Percentiles rank a stretch among this genome's conserved stretches.
Conservation (phyloP, 2,329 filamentous ascomycete genomes). For the Fusarium pseudocircinatum region DNA sequence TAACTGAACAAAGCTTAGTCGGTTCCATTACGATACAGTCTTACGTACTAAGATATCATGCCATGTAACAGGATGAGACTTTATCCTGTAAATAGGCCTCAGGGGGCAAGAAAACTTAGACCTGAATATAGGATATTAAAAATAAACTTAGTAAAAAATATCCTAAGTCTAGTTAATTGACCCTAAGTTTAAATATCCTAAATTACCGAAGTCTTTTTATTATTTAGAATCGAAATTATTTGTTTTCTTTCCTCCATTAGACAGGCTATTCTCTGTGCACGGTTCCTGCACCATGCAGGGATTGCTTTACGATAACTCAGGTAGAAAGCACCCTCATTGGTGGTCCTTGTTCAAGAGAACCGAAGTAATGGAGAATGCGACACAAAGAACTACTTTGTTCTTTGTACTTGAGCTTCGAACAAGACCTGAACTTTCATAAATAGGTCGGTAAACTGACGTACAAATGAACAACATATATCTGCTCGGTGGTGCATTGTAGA, state of each 20-base stretch:
- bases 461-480: too few relatives aligned
- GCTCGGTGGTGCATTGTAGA: not conserved
- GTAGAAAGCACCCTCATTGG: accelerated
- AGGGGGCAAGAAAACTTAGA: too few relatives aligned
- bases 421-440: not conserved
- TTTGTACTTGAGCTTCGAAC: not conserved
- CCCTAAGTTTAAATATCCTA: too few relatives aligned
- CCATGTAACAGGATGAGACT: not conserved
- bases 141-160: too few relatives aligned
- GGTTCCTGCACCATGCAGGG: not conserved
- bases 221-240: too few relatives aligned
- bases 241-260: too few relatives aligned
- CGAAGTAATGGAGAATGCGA: too few relatives aligned
- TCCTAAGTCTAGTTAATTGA: too few relatives aligned
- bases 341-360: not conserved
- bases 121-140: too few relatives aligned
- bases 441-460: accelerated
- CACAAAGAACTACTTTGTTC: too few relatives aligned
- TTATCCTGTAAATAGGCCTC: not conserved
- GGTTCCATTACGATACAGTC: not conserved
- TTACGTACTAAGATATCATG: not conserved
- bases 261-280: not conserved
- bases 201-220: too few relatives aligned
- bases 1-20: not conserved
- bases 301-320: not conserved